These are phyloP conservation scores for Nigrospora sphaerica DNA, from an alignment of 2,329 filamentous ascomycete species.

Conservation along the genomic window DNA sequence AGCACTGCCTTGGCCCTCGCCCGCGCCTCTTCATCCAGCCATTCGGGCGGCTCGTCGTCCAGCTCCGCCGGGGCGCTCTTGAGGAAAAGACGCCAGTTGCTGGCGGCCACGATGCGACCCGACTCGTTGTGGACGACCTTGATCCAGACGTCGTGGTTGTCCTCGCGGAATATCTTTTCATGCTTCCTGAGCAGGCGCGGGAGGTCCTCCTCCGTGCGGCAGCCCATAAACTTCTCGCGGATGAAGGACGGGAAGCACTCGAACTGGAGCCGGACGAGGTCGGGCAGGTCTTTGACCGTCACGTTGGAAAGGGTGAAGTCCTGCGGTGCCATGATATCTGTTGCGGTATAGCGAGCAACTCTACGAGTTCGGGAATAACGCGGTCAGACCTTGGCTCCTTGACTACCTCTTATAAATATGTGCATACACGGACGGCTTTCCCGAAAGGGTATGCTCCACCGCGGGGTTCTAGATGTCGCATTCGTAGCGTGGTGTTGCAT, in stretches of 20 bases:
- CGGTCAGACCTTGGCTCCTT: no score
- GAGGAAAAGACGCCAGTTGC: conserved; percentile 25
- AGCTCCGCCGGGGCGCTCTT: conserved; percentile 10
- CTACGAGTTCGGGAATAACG: no score
- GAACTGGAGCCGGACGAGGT: conserved; percentile 7
- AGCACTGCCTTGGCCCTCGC: conserved; percentile 17
- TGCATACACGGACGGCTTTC: no score
- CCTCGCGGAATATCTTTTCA: conserved; percentile 4
- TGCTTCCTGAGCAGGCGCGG: conserved; percentile 13
- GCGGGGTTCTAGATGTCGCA: no score
- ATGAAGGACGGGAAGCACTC: conserved; percentile 5
- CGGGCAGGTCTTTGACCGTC: conserved; percentile 6
- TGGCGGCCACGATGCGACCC: conserved; percentile 25
- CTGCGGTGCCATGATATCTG: neutral
- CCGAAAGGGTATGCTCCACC: no score
- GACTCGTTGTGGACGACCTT: conserved; percentile 21
- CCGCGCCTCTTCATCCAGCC: conserved; percentile 22
- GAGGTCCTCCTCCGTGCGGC: conserved; percentile 11
- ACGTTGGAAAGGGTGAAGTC: neutral
- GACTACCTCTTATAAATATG: no score
- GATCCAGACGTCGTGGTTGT: conserved; percentile 23
- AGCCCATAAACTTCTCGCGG: conserved; percentile 9
- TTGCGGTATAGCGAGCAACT: no score
- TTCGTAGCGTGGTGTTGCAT: no score
- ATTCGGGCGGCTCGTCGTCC: conserved; percentile 12